phyloP scores from a whole-genome alignment of 768 basidiomycete genomes.

The Tephrocybe rancida region DNA sequence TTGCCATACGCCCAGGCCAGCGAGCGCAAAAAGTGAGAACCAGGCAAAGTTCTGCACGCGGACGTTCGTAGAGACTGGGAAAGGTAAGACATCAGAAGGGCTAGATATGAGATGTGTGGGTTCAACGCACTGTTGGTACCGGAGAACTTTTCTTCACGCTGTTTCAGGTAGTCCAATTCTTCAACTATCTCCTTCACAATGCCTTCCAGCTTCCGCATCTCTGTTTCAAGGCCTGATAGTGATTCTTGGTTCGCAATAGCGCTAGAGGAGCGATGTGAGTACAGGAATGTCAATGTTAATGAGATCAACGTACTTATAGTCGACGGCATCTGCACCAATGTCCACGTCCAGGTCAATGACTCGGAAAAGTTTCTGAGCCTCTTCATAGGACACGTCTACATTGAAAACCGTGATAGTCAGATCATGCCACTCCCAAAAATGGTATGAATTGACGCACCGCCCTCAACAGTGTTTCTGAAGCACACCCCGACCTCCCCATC shows the following conservation, averaged over 20 bases:
- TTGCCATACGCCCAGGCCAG: constrained; percentile 90
- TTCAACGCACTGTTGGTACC: constrained; percentile 80
- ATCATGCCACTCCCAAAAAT: background rate
- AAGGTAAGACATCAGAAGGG: background rate
- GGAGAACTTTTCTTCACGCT: constrained; percentile 86
- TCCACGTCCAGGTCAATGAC: constrained; percentile 94
- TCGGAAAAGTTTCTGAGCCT: constrained; percentile 55
- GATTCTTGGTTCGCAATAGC: constrained; percentile 99
- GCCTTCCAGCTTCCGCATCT: constrained; percentile 97
- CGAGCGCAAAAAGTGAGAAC: constrained; percentile 79
- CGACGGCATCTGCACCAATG: constrained; percentile 97
- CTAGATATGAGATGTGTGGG: background rate
- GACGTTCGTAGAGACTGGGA: constrained; percentile 82
- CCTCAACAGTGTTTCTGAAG: constrained; percentile 79
- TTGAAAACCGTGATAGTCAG: background rate
- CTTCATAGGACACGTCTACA: constrained; percentile 47
- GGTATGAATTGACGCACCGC: constrained; percentile 51
- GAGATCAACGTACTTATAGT: constrained; percentile 80
- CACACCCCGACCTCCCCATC: constrained; percentile 97
- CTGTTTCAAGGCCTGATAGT: constrained; percentile 91
- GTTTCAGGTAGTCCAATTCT: constrained; percentile 89
- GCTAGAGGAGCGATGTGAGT: constrained; percentile 40
- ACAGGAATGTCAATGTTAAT: background rate
- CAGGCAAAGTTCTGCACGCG: constrained; percentile 94
- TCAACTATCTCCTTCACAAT: constrained; percentile 93